Evolutionary conservation across 164 flowering plant genomes (phyloP), one percentile per base, ranked within the genome.

Genomic region (Macadamia tetraphylla): DNA sequence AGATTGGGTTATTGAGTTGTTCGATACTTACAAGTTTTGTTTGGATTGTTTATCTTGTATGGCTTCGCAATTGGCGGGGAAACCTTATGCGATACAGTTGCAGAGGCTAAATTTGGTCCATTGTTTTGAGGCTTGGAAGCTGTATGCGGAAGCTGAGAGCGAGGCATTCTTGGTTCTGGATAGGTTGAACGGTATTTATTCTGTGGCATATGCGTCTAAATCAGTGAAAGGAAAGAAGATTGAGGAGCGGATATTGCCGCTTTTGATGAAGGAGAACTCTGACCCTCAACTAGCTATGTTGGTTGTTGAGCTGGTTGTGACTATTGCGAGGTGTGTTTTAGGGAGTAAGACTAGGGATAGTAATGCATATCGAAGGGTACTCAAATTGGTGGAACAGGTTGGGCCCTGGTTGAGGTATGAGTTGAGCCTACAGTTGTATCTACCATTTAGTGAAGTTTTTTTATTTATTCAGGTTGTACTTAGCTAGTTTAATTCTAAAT

Each of bases 351-450:
- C 72, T 55, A 81, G 79, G 75, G 87, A 84, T 0, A 75, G 42
- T 5, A 75, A 30, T 7, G 66, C 57, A 31, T 90, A 90, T 71
- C 31, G 62, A 64, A 78, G 77, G 67, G 75, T 88, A n/a, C 74
- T 88, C 46, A 61, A 9, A 42, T 70, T 91, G 86, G 76, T 86
- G n/a, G 75, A 84, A 9, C 88, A 87, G 80, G 80, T 73, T 31
- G 17, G 58, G 13, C 84, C 87, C 1, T 91, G 93, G 95, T 78
- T 87, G 77, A 81, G 88, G 98, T 93, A 71, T 59, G 69, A 14
- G 23, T 40, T 64, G 30, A 9, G 42, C 70, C 62, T 18, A 6
- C 32, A 52, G 57, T 58, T 40, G n/a, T 13, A 56, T 55, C 1
- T 29, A 3, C 12, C 35, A 30, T 43, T 63, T 61, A 29, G n/a